These are phyloP conservation scores for Colletotrichum coccodes DNA, from an alignment of 2,329 filamentous ascomycete species.

Conservation along the genomic window DNA sequence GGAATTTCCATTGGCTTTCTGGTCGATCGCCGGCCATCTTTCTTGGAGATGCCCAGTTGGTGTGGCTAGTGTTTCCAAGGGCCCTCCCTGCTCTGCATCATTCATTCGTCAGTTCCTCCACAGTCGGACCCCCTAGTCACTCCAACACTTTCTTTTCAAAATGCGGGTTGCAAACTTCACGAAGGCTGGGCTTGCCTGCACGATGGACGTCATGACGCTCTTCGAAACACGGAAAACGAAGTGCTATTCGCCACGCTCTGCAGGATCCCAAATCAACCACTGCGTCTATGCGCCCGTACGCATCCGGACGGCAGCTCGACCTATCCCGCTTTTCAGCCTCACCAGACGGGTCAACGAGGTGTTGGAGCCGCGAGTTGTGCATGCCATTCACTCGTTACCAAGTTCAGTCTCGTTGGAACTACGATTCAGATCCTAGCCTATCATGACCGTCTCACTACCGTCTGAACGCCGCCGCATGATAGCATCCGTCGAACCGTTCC, in stretches of 20 bases:
- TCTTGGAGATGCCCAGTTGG: constrained; percentile 27
- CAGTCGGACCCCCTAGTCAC: constrained; percentile 9
- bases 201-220: constrained; percentile 30
- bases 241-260: constrained; percentile 22
- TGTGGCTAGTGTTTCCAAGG: constrained; percentile 31
- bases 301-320: not conserved
- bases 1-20: constrained; percentile 38
- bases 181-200: constrained; percentile 19
- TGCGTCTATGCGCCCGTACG: constrained; percentile 15
- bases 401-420: constrained; percentile 3
- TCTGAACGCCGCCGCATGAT: constrained; percentile 33
- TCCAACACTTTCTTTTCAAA: constrained; percentile 27
- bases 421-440: constrained; percentile 10
- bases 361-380: constrained; percentile 8
- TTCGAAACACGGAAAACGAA: constrained; percentile 21
- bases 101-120: constrained; percentile 33
- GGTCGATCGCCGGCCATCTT: constrained; percentile 40
- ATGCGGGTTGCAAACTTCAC: constrained; percentile 25
- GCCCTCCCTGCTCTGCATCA: constrained; percentile 31
- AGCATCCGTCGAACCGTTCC: constrained; percentile 24
- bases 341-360: constrained; percentile 10
- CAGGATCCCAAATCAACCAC: not conserved
- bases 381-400: constrained; percentile 7
- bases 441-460: constrained; percentile 9
- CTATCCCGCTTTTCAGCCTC: constrained; percentile 26